Conservation (phyloP, 2,329 filamentous ascomycete species). For the Pleoardoris graminearum region DNA sequence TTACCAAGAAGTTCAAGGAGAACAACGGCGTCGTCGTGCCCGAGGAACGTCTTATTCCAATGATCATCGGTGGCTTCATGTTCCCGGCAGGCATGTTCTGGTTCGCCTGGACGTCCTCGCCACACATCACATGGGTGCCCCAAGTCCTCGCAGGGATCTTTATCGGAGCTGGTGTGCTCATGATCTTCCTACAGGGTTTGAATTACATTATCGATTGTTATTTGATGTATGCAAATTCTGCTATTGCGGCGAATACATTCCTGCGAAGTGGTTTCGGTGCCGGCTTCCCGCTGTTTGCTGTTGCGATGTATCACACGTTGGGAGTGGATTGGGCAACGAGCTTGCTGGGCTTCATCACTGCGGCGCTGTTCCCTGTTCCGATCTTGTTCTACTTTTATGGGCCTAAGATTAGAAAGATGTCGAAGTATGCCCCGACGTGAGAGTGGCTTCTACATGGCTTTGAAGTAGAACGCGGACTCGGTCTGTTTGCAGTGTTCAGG, state of each 20-base stretch:
- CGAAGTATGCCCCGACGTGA: not conserved
- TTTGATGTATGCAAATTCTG: constrained; percentile 39
- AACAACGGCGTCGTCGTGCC: constrained; percentile 43
- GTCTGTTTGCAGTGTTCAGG: not conserved
- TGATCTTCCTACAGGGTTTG: constrained; percentile 52
- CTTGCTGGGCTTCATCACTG: constrained; percentile 5
- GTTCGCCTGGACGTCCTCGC: constrained; percentile 58
- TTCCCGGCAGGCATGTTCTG: constrained; percentile 55
- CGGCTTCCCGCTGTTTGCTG: constrained; percentile 25
- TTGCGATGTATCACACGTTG: constrained; percentile 15
- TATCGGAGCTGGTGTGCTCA: constrained; percentile 50
- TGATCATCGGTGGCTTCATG: constrained; percentile 58
- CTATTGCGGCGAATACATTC: constrained; percentile 29
- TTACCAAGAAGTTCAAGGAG: constrained; percentile 28
- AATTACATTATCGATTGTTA: constrained; percentile 55
- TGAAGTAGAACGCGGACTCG: too few species aligned
- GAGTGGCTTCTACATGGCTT: too few species aligned
- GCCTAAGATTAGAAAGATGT: constrained; percentile 5
- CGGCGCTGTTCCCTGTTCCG: constrained; percentile 5
- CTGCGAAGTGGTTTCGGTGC: constrained; percentile 22
- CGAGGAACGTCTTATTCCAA: constrained; percentile 52
- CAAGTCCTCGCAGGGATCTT: constrained; percentile 48
- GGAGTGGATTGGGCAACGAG: constrained; percentile 6
- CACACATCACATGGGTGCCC: constrained; percentile 48
- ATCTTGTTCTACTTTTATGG: constrained; percentile 10